These are phyloP conservation scores for Thelonectria discophora DNA, from an alignment of 2,329 filamentous ascomycete species.

Conservation along the genomic window DNA sequence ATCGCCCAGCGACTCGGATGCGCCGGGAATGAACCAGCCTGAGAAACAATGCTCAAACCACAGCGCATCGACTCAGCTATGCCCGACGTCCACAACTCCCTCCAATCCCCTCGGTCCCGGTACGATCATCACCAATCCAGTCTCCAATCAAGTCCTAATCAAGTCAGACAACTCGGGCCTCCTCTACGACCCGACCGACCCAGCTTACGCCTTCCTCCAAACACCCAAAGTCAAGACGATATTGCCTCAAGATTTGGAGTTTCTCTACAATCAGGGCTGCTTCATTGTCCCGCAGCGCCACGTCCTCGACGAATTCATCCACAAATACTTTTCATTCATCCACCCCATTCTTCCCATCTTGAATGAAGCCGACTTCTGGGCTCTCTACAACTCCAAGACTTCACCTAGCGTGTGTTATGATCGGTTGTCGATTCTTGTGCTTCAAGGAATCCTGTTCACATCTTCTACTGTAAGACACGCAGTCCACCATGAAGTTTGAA, in stretches of 20 bases:
- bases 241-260: slow-evolving; percentile 36
- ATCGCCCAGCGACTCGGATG: slow-evolving; percentile 8
- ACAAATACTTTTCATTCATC: slow-evolving; percentile 42
- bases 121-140: not conserved
- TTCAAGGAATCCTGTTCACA: slow-evolving; percentile 38
- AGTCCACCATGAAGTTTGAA: too few species aligned
- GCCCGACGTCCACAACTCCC: not conserved
- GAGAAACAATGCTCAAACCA: not conserved
- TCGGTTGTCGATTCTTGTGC: slow-evolving; percentile 33
- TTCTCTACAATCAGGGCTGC: slow-evolving; percentile 40
- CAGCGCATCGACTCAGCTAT: not conserved
- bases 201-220: slow-evolving; percentile 37
- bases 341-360: slow-evolving; percentile 43
- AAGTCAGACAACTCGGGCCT: not conserved
- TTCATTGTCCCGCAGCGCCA: slow-evolving; percentile 37
- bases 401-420: slow-evolving; percentile 13
- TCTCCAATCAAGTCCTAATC: not conserved
- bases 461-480: slow-evolving; percentile 29
- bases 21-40: not conserved
- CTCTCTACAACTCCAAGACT: slow-evolving; percentile 32
- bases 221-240: slow-evolving; percentile 33
- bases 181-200: slow-evolving; percentile 23
- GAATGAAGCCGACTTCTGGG: slow-evolving; percentile 40
- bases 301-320: slow-evolving; percentile 41
- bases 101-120: not conserved